A percentile compares a stretch with the other conserved stretches of the same genome.
phyloP scores from a whole-genome alignment of 495 filamentous ascomycete genomes.

The Xylaria cubensis region DNA sequence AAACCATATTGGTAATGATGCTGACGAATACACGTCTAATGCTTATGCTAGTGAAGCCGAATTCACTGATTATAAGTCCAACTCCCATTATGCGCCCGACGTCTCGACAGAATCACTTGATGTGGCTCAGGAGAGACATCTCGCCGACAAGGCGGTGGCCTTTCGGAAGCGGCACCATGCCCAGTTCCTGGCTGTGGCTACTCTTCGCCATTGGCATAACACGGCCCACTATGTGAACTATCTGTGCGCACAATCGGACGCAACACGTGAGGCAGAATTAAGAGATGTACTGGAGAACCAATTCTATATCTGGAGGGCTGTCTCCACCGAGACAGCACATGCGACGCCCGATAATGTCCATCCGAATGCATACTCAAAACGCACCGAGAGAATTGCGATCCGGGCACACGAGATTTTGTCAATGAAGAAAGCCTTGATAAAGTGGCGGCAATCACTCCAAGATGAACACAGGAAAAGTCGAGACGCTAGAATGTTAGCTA shows the following conservation, averaged over 20 bases:
- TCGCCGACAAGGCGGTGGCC: constrained; percentile 31
- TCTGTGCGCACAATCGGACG: constrained; percentile 36
- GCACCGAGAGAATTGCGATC: constrained; percentile 37
- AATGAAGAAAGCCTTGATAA: constrained; percentile 28
- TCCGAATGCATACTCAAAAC: constrained; percentile 39
- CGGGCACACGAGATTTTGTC: constrained; percentile 36
- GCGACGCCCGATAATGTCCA: constrained; percentile 31
- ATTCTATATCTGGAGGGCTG: constrained; percentile 34
- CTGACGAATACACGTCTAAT: constrained; percentile 14
- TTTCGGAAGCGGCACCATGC: constrained; percentile 36
- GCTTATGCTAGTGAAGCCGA: constrained; percentile 21
- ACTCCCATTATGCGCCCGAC: not conserved
- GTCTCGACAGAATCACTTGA: constrained; percentile 9
- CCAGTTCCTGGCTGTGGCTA: constrained; percentile 34
- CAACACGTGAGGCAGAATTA: constrained; percentile 36
- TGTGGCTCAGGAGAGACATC: constrained; percentile 23
- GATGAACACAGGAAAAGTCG: constrained; percentile 28
- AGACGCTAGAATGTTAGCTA: constrained; percentile 67
- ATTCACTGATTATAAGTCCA: constrained; percentile 9
- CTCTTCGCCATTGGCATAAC: constrained; percentile 39
- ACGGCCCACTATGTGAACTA: constrained; percentile 33
- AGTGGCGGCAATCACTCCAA: constrained; percentile 34
- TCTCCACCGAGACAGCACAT: constrained; percentile 29
- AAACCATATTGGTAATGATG: constrained; percentile 16
- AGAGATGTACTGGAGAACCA: constrained; percentile 31